A percentile compares a stretch with the other conserved stretches of the same genome.
Evolutionary conservation across 305 asterid species (phyloP).

Genomic region (Solanum aculeatissimum): DNA sequence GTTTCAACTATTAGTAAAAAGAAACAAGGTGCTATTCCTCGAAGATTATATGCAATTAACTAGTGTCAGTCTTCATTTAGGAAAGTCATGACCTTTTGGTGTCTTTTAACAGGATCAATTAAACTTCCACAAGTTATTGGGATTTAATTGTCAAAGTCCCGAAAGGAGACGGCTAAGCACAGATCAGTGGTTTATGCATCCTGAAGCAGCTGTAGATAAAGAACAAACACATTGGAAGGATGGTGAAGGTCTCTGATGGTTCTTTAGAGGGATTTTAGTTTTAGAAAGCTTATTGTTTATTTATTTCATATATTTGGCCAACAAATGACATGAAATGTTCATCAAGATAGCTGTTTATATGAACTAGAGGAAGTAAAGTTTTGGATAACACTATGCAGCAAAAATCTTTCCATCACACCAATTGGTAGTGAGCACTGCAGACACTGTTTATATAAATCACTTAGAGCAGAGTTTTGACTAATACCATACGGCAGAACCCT

Average conservation of each 20-base stretch:
- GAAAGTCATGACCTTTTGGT: slow-evolving; percentile 4
- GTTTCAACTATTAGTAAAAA: slow-evolving; percentile 82
- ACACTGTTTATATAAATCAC: background rate
- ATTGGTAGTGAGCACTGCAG: background rate
- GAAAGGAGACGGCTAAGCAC: slow-evolving; percentile 34
- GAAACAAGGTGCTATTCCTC: slow-evolving; percentile 53
- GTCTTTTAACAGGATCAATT: slow-evolving; percentile 58
- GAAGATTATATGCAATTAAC: background rate
- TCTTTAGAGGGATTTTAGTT: background rate
- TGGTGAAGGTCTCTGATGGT: slow-evolving; percentile 39
- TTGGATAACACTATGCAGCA: background rate
- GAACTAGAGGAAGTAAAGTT: background rate
- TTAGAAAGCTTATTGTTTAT: background rate
- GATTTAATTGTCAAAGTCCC: slow-evolving; percentile 55
- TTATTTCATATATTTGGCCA: background rate
- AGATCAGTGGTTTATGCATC: slow-evolving; percentile 25
- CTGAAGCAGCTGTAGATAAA: slow-evolving; percentile 4
- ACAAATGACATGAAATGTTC: background rate
- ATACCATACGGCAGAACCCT: background rate
- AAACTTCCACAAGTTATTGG: slow-evolving; percentile 85
- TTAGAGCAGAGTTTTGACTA: background rate
- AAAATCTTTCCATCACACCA: background rate
- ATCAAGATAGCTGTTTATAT: background rate
- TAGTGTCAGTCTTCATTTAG: background rate
- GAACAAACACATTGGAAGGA: slow-evolving; percentile 10